These are phyloP conservation scores for Leishmania martiniquensis DNA, from an alignment of 208 protist genomes.

Conservation along the genomic window DNA sequence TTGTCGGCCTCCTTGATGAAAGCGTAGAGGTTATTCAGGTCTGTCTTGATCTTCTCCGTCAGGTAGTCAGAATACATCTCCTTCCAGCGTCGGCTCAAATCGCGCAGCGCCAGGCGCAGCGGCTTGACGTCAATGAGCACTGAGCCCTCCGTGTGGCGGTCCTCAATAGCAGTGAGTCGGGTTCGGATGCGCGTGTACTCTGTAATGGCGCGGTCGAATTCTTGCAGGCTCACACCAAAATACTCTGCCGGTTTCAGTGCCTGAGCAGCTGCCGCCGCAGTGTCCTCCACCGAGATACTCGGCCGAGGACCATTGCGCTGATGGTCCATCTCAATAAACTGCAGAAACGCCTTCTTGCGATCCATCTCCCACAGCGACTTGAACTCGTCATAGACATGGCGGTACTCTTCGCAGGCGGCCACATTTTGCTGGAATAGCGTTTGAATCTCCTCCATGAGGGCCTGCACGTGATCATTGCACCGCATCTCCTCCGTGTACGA, in stretches of 20 bases:
- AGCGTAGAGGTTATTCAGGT: constrained; percentile 83
- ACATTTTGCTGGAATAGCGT: constrained; percentile 75
- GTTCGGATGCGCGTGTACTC: constrained; percentile 91
- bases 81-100: constrained; percentile 94
- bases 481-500: constrained; percentile 67
- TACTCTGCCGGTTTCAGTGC: constrained; percentile 69
- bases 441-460: constrained; percentile 74
- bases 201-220: constrained; percentile 95
- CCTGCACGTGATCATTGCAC: constrained; percentile 62
- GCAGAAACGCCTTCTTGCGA: constrained; percentile 84
- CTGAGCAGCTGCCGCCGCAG: constrained; percentile 24
- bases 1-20: constrained; percentile 94
- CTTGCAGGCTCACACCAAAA: constrained; percentile 89
- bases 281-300: constrained; percentile 60
- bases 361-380: constrained; percentile 94
- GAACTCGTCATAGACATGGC: constrained; percentile 86
- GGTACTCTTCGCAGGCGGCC: constrained; percentile 83
- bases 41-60: constrained; percentile 87
- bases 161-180: constrained; percentile 87
- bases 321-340: constrained; percentile 82
- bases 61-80: constrained; percentile 95
- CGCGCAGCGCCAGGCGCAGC: constrained; percentile 92
- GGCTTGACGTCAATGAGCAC: constrained; percentile 96
- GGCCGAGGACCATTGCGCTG: constrained; percentile 19
- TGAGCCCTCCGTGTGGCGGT: constrained; percentile 90